Percentiles rank a stretch among this genome's conserved stretches.
Evolutionary conservation across 202 grass and related monocot genomes (phyloP).

Genomic region (Alloteropsis angusta): DNA sequence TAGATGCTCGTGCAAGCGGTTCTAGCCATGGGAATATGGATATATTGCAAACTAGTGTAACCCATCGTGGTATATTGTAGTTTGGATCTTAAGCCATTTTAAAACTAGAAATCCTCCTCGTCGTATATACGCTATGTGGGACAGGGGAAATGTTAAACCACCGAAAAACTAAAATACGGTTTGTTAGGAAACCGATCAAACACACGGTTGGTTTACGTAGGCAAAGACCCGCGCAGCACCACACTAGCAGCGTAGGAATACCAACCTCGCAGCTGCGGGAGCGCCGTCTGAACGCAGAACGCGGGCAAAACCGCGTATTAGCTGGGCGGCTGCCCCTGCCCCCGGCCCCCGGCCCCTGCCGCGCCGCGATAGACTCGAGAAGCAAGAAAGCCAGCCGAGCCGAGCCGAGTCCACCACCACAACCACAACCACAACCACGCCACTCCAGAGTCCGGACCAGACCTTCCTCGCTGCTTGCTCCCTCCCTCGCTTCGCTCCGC

Average conservation of each 20-base stretch:
- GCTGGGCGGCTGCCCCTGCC: conserved; percentile 23
- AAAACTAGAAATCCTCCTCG: too few relatives aligned
- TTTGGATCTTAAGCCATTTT: too few relatives aligned
- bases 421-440: too few relatives aligned
- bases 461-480: neutral
- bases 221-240: neutral
- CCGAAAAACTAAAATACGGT: neutral
- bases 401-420: conserved; percentile 9
- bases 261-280: neutral
- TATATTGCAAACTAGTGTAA: too few relatives aligned
- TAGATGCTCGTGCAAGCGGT: too few relatives aligned
- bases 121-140: too few relatives aligned
- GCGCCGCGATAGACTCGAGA: neutral
- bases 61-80: too few relatives aligned
- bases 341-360: neutral
- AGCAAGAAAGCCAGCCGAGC: neutral
- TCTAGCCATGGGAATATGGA: too few relatives aligned
- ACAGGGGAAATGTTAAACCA: neutral
- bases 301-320: conserved; percentile 30
- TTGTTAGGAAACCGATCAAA: neutral
- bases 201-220: neutral
- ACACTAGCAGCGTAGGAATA: neutral
- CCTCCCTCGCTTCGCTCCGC: neutral
- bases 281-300: neutral
- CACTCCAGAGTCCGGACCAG: too few relatives aligned